These are phyloP conservation scores for Pichia sp. DNA, from an alignment of 1,139 yeast genomes.

Conservation along the genomic window DNA sequence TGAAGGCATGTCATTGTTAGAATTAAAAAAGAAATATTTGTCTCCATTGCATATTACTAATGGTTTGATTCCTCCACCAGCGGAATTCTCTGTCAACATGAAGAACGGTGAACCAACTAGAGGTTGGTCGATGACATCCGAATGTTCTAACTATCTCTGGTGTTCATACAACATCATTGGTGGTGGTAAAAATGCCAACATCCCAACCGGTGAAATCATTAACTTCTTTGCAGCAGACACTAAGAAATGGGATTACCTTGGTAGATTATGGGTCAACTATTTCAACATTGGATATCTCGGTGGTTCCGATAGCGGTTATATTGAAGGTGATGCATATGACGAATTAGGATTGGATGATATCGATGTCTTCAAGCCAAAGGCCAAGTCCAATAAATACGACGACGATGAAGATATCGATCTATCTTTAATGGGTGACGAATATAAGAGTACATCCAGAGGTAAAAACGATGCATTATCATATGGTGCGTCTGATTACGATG, in stretches of 20 bases:
- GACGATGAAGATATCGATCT: conserved; percentile 11
- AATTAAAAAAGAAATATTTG: conserved; percentile 37
- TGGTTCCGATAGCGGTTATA: conserved; percentile 27
- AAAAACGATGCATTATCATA: not conserved
- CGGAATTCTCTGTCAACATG: conserved; percentile 34
- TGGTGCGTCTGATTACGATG: not conserved
- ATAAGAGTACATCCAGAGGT: conserved; percentile 1
- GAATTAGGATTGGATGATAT: conserved; percentile 28
- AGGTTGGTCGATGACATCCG: conserved; percentile 56
- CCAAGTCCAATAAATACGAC: conserved; percentile 7
- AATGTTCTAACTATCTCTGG: conserved; percentile 56
- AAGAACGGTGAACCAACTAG: conserved; percentile 44
- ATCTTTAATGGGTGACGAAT: not conserved
- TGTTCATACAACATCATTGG: conserved; percentile 57
- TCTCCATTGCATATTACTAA: conserved; percentile 48
- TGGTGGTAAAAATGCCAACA: conserved; percentile 29
- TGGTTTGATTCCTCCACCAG: conserved; percentile 59
- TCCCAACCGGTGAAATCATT: conserved; percentile 30
- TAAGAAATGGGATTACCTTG: conserved; percentile 28
- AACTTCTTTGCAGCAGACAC: conserved; percentile 23
- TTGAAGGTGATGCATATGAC: conserved; percentile 31
- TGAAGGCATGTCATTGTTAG: conserved; percentile 27
- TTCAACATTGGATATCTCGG: conserved; percentile 24
- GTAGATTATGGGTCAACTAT: conserved; percentile 33
- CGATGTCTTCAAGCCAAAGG: conserved; percentile 17